phyloP scores from a whole-genome alignment of 495 filamentous ascomycete genomes.

The Penicillium robsamsonii region DNA sequence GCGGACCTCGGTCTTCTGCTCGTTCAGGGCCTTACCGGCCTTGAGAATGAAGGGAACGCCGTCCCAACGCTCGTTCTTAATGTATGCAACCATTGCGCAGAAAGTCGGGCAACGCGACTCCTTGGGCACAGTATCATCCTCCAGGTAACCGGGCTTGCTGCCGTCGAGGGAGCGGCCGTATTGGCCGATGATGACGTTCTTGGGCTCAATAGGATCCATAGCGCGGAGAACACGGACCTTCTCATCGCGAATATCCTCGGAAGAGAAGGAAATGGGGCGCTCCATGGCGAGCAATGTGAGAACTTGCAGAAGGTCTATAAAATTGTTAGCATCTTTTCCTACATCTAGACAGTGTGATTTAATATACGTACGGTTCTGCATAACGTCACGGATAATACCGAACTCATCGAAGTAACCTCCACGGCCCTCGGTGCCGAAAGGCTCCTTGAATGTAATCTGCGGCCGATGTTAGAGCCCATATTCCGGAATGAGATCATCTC shows the following conservation, averaged over 20 bases:
- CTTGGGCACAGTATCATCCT: conserved; percentile 97
- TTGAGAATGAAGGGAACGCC: conserved; percentile 99
- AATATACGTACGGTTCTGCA: conserved; percentile 74
- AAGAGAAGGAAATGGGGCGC: conserved; percentile 94
- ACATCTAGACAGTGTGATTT: not conserved
- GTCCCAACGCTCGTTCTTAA: conserved; percentile 99
- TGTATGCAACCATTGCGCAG: conserved; percentile 93
- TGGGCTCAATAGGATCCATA: conserved; percentile 95
- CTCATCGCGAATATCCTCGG: conserved; percentile 98
- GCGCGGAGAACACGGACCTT: conserved; percentile 92
- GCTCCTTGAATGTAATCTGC: conserved; percentile 97
- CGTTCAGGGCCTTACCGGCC: conserved; percentile 97
- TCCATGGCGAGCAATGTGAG: conserved; percentile 98
- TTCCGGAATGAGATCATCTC: not conserved
- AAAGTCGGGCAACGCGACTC: conserved; percentile 97
- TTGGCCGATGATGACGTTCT: conserved; percentile 99
- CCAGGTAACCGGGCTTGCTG: conserved; percentile 96
- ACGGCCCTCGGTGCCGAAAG: conserved; percentile 98
- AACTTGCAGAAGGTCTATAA: conserved; percentile 82
- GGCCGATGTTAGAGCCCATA: conserved; percentile 5
- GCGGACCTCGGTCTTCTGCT: conserved; percentile 99
- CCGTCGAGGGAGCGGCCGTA: conserved; percentile 96
- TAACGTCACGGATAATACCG: conserved; percentile 98
- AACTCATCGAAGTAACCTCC: conserved; percentile 99
- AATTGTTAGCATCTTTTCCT: conserved; percentile 23